Evolutionary conservation across 139 green algal genomes (phyloP).

Genomic region (Micractinium conductrix): DNA sequence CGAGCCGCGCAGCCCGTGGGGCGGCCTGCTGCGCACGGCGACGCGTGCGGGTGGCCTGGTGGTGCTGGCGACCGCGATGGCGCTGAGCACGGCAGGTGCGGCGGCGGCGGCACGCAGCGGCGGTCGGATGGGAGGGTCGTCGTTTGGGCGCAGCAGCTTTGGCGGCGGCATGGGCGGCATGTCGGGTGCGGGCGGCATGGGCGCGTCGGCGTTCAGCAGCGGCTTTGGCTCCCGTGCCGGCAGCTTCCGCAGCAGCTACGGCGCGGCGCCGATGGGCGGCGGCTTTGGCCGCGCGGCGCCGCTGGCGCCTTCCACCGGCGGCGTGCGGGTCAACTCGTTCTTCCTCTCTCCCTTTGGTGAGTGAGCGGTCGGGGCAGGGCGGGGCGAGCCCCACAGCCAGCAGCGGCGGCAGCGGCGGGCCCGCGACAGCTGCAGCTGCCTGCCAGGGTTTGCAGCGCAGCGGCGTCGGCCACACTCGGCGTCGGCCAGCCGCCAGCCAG

Average conservation of each 20-base stretch:
- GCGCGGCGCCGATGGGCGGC: background rate
- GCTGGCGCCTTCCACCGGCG: background rate
- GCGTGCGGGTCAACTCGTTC: constrained; percentile 25
- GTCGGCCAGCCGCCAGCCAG: too few species aligned
- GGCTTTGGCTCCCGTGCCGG: background rate
- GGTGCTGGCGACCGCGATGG: background rate
- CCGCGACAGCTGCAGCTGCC: too few species aligned
- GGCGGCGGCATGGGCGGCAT: background rate
- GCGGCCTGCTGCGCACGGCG: background rate
- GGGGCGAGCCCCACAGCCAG: too few species aligned
- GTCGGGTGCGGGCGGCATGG: background rate
- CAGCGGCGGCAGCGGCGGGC: too few species aligned
- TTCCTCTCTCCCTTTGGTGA: constrained; percentile 32
- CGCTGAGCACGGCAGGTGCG: background rate
- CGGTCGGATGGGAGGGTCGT: constrained; percentile 54
- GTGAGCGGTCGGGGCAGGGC: too few species aligned
- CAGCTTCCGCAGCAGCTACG: background rate
- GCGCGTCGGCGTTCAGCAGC: background rate
- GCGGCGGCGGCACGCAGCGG: constrained; percentile 54
- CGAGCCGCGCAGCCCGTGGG: background rate
- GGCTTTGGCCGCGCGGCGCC: background rate
- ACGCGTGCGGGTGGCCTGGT: background rate
- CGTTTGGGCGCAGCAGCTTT: constrained; percentile 42
- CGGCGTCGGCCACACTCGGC: too few species aligned
- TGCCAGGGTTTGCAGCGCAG: too few species aligned